Evolutionary conservation across 139 green algal species (phyloP).

Genomic region (Chlamydomonas schloesseri): DNA sequence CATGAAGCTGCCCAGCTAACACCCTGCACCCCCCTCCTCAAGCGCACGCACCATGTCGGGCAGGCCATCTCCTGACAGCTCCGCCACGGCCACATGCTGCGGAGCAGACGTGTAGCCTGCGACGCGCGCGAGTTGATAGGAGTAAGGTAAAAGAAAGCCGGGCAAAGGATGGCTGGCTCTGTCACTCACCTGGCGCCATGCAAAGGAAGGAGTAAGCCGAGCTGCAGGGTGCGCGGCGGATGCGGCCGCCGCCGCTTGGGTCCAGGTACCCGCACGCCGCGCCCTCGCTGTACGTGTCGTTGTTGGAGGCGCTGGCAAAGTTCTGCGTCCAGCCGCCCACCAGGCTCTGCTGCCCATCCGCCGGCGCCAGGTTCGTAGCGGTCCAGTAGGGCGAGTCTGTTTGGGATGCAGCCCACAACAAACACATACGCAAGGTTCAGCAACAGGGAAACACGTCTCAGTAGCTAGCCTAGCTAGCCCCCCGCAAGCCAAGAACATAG

Average conservation of each 20-base stretch:
- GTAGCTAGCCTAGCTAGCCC: too few relatives aligned
- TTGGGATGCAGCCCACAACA: too few relatives aligned
- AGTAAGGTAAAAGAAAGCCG: too few relatives aligned
- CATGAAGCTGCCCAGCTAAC: too few relatives aligned
- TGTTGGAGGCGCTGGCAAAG: background rate
- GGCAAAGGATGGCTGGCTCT: too few relatives aligned
- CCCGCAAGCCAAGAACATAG: too few relatives aligned
- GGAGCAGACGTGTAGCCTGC: background rate
- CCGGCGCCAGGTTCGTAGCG: background rate
- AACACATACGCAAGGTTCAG: too few relatives aligned
- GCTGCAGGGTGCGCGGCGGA: background rate
- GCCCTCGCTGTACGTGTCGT: background rate
- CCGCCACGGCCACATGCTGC: background rate
- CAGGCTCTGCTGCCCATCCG: too few relatives aligned
- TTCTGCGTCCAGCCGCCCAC: background rate
- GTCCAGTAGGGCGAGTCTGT: background rate
- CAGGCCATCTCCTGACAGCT: background rate
- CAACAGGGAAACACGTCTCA: too few relatives aligned
- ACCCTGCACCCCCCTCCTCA: too few relatives aligned
- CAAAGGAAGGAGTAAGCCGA: background rate
- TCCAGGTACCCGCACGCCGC: background rate
- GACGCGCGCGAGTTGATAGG: too few relatives aligned
- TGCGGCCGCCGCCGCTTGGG: too few relatives aligned
- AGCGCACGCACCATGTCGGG: background rate
- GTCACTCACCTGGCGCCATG: background rate